phyloP scores from a whole-genome alignment of 192 early-diverging fungal species.

The Coemansia sp. region DNA sequence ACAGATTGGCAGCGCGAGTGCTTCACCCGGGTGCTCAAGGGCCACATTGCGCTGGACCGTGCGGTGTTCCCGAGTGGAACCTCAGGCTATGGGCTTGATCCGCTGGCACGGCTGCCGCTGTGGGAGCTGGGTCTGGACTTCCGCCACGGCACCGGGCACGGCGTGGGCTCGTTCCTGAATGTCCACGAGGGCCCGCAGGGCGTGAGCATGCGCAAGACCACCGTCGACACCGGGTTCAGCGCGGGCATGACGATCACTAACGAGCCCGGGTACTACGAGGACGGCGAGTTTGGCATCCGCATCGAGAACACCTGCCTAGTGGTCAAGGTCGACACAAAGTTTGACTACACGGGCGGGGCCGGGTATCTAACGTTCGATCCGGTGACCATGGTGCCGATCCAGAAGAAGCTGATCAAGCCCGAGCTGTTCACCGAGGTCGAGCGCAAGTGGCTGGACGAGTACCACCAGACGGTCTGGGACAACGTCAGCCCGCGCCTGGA shows the following conservation, averaged over 20 bases:
- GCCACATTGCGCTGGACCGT: slow-evolving; percentile 89
- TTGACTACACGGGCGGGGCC: slow-evolving; percentile 77
- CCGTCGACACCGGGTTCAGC: slow-evolving; percentile 71
- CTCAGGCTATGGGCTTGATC: slow-evolving; percentile 85
- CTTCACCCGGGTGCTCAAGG: slow-evolving; percentile 97
- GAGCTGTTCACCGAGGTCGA: slow-evolving; percentile 70
- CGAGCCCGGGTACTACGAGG: slow-evolving; percentile 97
- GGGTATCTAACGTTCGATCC: slow-evolving; percentile 89
- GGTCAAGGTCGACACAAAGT: slow-evolving; percentile 61
- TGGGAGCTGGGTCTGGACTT: slow-evolving; percentile 94
- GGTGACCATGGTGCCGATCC: slow-evolving; percentile 85
- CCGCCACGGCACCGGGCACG: slow-evolving; percentile 97
- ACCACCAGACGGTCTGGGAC: slow-evolving; percentile 69
- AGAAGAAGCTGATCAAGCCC: slow-evolving; percentile 74
- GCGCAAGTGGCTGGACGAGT: slow-evolving; percentile 81
- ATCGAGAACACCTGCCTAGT: slow-evolving; percentile 93
- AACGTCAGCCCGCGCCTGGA: slow-evolving; percentile 78
- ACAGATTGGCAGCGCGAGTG: slow-evolving; percentile 81
- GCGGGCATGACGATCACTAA: slow-evolving; percentile 96
- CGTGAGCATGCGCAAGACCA: slow-evolving; percentile 71
- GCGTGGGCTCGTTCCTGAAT: slow-evolving; percentile 92
- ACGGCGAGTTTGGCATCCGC: slow-evolving; percentile 94
- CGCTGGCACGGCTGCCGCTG: slow-evolving; percentile 76
- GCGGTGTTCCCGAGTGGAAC: slow-evolving; percentile 87
- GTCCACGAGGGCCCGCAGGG: slow-evolving; percentile 96